Percentiles rank a stretch among this genome's conserved stretches.
Conservation (phyloP, 75 land plant species). For the Sequoia sempervirens region DNA sequence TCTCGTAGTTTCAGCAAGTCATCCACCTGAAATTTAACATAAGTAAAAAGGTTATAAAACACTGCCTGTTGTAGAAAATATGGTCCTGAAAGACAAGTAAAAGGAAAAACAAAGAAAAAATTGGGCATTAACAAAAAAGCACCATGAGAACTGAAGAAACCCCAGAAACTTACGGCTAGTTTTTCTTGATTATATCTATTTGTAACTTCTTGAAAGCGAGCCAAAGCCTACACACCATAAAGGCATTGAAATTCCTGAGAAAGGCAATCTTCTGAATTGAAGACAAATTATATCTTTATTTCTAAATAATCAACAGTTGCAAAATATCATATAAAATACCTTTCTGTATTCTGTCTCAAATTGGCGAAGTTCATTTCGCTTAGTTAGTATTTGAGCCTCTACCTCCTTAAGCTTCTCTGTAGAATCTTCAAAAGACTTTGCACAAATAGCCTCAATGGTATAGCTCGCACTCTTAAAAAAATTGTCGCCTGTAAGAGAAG, state of each 20-base stretch:
- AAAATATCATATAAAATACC: constrained; percentile 23
- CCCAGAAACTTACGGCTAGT: constrained; percentile 61
- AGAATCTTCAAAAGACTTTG: constrained; percentile 65
- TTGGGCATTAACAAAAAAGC: background rate
- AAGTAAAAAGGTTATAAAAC: background rate
- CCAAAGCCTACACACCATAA: constrained; percentile 63
- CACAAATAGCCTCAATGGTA: constrained; percentile 89
- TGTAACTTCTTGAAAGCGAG: constrained; percentile 84
- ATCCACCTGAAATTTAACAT: constrained; percentile 60
- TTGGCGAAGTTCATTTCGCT: constrained; percentile 81
- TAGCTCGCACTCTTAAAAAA: constrained; percentile 95
- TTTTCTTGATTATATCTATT: constrained; percentile 77
- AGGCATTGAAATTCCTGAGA: background rate
- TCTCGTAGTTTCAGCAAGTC: constrained; percentile 81
- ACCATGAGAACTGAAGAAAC: background rate
- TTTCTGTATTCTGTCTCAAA: constrained; percentile 93
- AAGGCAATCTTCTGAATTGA: background rate
- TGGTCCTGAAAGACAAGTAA: background rate
- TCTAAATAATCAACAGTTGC: background rate
- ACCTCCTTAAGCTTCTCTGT: constrained; percentile 73
- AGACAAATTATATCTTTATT: background rate
- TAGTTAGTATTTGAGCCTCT: constrained; percentile 76
- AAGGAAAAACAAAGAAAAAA: background rate
- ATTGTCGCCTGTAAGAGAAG: constrained; percentile 73
- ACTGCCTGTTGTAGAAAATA: background rate